phyloP scores from a whole-genome alignment of 495 filamentous ascomycete genomes.

The Talaromyces ruber region DNA sequence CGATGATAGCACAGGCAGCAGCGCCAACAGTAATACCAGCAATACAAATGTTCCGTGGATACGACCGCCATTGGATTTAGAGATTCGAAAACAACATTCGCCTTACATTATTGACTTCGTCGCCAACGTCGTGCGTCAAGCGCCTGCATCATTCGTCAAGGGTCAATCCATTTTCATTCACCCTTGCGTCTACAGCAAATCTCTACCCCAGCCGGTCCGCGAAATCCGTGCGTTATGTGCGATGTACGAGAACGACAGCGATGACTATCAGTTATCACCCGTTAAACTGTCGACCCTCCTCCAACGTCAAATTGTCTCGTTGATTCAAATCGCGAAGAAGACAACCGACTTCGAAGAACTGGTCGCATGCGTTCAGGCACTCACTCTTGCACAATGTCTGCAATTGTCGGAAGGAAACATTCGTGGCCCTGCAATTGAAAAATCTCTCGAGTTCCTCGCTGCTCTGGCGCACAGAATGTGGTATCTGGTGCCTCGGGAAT shows the following conservation, averaged over 20 bases:
- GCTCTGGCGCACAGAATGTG: conserved; percentile 14
- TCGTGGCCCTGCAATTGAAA: conserved; percentile 8
- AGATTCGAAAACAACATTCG: conserved; percentile 21
- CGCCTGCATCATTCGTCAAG: conserved; percentile 13
- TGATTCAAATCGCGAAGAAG: conserved; percentile 10
- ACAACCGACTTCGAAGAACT: conserved; percentile 24
- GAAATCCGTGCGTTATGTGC: conserved; percentile 17
- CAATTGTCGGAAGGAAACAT: conserved; percentile 20
- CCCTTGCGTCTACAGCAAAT: conserved; percentile 19
- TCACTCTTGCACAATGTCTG: conserved; percentile 29
- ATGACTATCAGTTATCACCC: background rate
- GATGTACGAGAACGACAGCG: conserved; percentile 10
- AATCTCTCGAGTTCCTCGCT: conserved; percentile 14
- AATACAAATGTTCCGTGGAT: conserved; percentile 3
- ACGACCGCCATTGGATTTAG: conserved; percentile 10
- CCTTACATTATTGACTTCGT: conserved; percentile 14
- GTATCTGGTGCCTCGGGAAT: conserved; percentile 18
- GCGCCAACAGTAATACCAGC: background rate
- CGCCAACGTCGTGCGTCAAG: conserved; percentile 12
- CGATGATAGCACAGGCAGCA: background rate
- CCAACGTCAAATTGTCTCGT: conserved; percentile 15
- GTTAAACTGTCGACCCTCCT: conserved; percentile 14
- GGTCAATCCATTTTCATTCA: conserved; percentile 28
- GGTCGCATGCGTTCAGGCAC: conserved; percentile 24
- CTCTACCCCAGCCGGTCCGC: conserved; percentile 20